Evolutionary conservation across 2,329 filamentous ascomycete species (phyloP).

Genomic region (Ceratocystis cacaofunesta): DNA sequence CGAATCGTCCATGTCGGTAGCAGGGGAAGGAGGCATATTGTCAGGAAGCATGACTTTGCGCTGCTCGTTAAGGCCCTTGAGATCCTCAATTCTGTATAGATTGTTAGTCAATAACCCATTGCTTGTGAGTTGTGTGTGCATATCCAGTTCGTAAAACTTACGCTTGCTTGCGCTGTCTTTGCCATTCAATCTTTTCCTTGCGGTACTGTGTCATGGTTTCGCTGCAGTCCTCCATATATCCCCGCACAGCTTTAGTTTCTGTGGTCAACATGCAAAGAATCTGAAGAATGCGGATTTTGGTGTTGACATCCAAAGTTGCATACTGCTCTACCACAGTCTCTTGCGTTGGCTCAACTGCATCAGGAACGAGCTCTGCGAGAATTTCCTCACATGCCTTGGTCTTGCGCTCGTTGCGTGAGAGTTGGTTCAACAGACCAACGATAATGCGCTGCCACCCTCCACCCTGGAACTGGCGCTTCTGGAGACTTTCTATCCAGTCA

Average conservation of each 20-base stretch:
- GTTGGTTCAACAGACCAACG: constrained; percentile 69
- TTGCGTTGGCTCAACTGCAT: constrained; percentile 57
- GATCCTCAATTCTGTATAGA: constrained; percentile 46
- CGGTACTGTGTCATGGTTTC: constrained; percentile 88
- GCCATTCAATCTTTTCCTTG: constrained; percentile 89
- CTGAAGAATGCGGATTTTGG: constrained; percentile 65
- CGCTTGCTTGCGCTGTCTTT: constrained; percentile 58
- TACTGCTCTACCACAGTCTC: constrained; percentile 64
- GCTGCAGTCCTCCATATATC: constrained; percentile 81
- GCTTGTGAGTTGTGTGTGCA: neutral
- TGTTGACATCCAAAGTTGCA: constrained; percentile 62
- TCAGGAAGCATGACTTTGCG: constrained; percentile 58
- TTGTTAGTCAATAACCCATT: constrained; percentile 25
- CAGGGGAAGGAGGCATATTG: constrained; percentile 52
- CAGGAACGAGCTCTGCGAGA: constrained; percentile 64
- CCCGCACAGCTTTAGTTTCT: constrained; percentile 71
- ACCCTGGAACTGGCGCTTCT: constrained; percentile 68
- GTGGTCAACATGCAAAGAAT: constrained; percentile 75
- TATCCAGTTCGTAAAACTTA: constrained; percentile 27
- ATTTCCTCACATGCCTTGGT: constrained; percentile 64
- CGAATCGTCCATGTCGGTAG: constrained; percentile 39
- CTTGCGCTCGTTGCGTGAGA: constrained; percentile 60
- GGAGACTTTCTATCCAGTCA: constrained; percentile 73
- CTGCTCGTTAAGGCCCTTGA: constrained; percentile 56
- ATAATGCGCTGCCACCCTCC: constrained; percentile 89